These are phyloP conservation scores for Epichloe bromicola DNA, from an alignment of 2,329 filamentous ascomycete genomes.

Conservation along the genomic window DNA sequence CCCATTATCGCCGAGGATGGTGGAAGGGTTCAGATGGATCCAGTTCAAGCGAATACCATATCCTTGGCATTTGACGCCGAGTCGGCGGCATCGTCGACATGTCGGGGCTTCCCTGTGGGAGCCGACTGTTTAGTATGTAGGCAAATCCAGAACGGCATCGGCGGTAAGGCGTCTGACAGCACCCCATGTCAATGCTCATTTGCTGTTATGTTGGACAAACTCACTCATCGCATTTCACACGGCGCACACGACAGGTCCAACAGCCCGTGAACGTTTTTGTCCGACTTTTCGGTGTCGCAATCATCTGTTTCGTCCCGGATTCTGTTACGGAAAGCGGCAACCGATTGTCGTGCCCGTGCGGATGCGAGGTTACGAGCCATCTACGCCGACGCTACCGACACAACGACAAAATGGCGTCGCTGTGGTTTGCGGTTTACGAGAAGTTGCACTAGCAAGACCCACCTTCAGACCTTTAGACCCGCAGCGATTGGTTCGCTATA, in stretches of 20 bases:
- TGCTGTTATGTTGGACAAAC: neutral
- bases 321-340: neutral
- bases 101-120: neutral
- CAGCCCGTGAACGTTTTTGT: constrained; percentile 10
- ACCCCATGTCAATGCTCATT: no score
- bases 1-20: neutral
- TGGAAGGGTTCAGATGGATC: constrained; percentile 4
- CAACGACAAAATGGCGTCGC: neutral
- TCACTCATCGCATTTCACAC: constrained; percentile 11
- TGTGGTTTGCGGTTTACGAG: neutral
- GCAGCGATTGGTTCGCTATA: constrained; percentile 15
- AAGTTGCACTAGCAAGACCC: neutral
- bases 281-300: neutral
- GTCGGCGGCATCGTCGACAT: constrained; percentile 6
- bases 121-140: neutral
- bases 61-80: constrained; percentile 10
- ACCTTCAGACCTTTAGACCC: neutral
- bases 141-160: no score
- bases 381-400: no score
- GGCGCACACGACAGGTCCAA: constrained; percentile 10
- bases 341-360: neutral
- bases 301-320: neutral
- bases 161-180: no score
- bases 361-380: no score
- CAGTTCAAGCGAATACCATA: constrained; percentile 11